Percentiles rank a stretch among this genome's conserved stretches.
phyloP scores from a whole-genome alignment of 2,329 filamentous ascomycete species.

The Aspergillus transmontanensis region DNA sequence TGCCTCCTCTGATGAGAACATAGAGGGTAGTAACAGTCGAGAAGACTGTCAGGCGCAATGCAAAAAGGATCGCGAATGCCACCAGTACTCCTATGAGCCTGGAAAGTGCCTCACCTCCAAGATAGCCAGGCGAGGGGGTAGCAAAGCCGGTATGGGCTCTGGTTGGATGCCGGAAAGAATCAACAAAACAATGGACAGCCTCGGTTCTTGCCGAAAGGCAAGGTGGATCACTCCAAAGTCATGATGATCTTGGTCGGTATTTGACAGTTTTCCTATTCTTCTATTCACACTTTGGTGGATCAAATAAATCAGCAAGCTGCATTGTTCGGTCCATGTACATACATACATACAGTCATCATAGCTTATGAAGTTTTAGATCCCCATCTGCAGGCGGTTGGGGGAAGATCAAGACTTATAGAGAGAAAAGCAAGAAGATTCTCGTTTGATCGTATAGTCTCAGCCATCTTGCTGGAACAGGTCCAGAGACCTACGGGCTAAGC shows the following conservation, averaged over 20 bases:
- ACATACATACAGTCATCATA: background rate
- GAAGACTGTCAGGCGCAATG: slow-evolving; percentile 1
- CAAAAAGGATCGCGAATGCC: background rate
- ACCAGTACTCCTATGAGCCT: slow-evolving; percentile 2
- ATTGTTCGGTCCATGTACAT: background rate
- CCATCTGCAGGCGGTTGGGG: background rate
- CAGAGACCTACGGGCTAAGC: no score
- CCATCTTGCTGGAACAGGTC: no score
- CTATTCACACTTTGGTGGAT: no score
- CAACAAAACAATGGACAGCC: background rate
- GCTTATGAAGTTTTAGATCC: background rate
- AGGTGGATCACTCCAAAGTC: background rate
- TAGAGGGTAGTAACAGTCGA: background rate
- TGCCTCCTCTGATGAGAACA: background rate
- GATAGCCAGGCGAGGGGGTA: background rate
- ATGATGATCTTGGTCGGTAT: no score
- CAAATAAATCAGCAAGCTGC: background rate
- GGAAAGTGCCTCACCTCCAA: slow-evolving; percentile 2
- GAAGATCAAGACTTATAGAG: background rate
- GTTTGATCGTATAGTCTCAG: no score
- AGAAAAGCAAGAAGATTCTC: background rate
- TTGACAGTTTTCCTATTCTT: no score
- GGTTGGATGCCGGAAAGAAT: background rate
- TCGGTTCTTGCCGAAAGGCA: background rate
- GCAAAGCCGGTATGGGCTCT: background rate